Conservation (phyloP, 306 rosid genomes). For the Clitoria ternatea region DNA sequence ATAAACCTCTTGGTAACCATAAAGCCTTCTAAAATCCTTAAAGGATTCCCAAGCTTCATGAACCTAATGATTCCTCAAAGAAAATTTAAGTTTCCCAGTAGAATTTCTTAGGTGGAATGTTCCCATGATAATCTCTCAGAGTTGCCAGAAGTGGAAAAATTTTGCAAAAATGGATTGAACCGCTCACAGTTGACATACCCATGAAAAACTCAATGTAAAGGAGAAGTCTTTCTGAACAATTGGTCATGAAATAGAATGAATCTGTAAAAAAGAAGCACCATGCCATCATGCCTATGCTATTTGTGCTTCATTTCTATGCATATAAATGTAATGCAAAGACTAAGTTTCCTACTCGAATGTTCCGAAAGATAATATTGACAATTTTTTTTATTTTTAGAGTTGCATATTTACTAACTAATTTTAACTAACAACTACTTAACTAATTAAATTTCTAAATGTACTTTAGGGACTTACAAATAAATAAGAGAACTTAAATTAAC, state of each 20-base stretch:
- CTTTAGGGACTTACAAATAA: too few species aligned
- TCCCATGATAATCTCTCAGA: conserved; percentile 59
- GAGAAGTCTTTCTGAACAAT: conserved; percentile 24
- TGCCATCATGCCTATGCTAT: conserved; percentile 15
- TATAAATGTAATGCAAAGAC: background rate
- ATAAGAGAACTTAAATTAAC: too few species aligned
- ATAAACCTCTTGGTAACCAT: conserved; percentile 45
- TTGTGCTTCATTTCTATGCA: conserved; percentile 18
- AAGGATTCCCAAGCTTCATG: too few species aligned
- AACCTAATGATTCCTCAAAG: too few species aligned
- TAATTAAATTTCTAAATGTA: too few species aligned
- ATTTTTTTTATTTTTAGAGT: background rate
- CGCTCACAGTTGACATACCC: conserved; percentile 6
- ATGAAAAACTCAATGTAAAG: conserved; percentile 21
- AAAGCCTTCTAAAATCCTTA: too few species aligned
- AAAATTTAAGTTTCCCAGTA: conserved; percentile 51
- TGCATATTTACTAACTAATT: too few species aligned
- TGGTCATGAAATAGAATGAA: conserved; percentile 1
- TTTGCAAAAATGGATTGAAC: conserved; percentile 11
- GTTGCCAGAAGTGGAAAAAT: conserved; percentile 27
- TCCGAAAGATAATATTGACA: background rate
- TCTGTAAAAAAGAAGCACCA: conserved; percentile 24
- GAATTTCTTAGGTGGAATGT: conserved; percentile 52
- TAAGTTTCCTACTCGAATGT: background rate
- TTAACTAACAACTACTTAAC: too few species aligned